phyloP scores from a whole-genome alignment of 169 alveolate genomes.

The Plasmodium knowlesi region DNA sequence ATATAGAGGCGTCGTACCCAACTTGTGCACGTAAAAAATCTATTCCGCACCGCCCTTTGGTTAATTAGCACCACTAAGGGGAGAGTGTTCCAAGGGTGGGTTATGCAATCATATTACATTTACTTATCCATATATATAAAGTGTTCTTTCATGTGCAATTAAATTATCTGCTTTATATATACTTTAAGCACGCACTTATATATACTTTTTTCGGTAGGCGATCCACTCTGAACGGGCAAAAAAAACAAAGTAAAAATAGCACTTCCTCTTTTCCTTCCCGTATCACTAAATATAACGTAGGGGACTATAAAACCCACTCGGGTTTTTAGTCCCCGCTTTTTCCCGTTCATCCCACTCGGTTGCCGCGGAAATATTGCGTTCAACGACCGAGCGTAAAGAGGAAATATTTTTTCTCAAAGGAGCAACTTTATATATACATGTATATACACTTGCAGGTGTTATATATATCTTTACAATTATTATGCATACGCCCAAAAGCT shows the following conservation, averaged over 20 bases:
- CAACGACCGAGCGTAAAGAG: neutral
- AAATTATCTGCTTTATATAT: neutral
- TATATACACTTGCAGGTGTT: neutral
- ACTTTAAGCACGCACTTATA: neutral
- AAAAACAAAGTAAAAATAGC: neutral
- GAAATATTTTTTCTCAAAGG: neutral
- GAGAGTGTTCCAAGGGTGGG: neutral
- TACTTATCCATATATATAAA: neutral
- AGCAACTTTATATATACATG: neutral
- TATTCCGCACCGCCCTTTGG: neutral
- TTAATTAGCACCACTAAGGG: neutral
- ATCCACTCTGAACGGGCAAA: neutral
- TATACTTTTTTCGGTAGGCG: too few species aligned
- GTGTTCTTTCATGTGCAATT: neutral
- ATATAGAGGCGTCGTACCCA: neutral
- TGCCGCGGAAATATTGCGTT: neutral
- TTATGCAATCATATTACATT: neutral
- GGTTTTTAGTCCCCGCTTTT: neutral
- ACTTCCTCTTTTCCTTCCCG: neutral
- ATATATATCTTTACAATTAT: neutral
- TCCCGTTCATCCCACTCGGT: neutral
- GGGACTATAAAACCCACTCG: neutral
- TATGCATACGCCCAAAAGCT: neutral
- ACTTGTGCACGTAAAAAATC: neutral
- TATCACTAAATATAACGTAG: neutral